A percentile compares a stretch with the other conserved stretches of the same genome.
These are phyloP conservation scores for Rhodomyrtus tomentosa DNA, from an alignment of 345 rosid genomes.

Conservation along the genomic window DNA sequence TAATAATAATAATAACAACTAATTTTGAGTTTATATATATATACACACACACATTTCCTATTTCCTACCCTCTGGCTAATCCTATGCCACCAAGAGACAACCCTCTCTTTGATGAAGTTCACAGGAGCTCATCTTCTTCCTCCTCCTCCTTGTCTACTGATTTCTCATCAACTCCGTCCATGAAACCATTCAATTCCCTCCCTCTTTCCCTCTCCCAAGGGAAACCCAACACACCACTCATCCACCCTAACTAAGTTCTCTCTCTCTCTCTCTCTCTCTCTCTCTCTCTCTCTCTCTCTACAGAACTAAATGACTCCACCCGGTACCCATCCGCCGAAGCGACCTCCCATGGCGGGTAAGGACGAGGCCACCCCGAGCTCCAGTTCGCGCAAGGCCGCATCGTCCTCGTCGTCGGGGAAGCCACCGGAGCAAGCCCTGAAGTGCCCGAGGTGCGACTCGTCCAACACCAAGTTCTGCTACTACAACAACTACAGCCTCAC, in stretches of 20 bases:
- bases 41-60: not conserved
- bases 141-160: not conserved
- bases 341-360: not conserved
- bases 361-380: not conserved
- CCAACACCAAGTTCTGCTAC: conserved; percentile 87
- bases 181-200: conserved; percentile 31
- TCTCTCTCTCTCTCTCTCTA: not conserved
- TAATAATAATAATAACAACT: no score
- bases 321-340: not conserved
- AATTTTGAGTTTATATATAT: not conserved
- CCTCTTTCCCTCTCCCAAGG: not conserved
- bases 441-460: conserved; percentile 81
- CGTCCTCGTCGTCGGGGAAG: not conserved
- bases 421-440: conserved; percentile 23
- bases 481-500: conserved; percentile 90
- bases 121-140: conserved; percentile 31
- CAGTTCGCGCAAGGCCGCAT: not conserved
- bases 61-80: not conserved
- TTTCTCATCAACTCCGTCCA: conserved; percentile 26
- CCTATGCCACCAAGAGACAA: not conserved
- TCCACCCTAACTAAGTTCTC: not conserved
- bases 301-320: not conserved
- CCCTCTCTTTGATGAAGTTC: conserved; percentile 39
- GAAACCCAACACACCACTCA: not conserved
- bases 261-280: not conserved